Base-by-base conservation (phyloP, 2,329 filamentous ascomycete species). In the Ascochyta koolunga region DNA sequence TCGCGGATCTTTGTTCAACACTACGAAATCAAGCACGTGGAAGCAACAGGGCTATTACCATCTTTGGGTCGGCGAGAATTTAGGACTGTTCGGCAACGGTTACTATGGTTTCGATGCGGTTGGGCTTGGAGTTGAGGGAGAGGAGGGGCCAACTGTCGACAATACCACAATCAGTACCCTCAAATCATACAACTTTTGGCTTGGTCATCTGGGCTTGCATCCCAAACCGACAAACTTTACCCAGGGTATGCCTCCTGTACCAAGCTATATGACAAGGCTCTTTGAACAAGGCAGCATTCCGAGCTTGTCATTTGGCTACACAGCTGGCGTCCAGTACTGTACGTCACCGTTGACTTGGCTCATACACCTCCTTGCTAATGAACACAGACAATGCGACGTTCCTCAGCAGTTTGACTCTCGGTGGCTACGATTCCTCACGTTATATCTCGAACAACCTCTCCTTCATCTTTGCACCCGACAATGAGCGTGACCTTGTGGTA, bases 301-400 rank as follows among this genome's bases (percentile, higher is more conserved):
- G 1, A 91, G 89, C 69, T 80, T 90, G 58, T 89, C 87, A 36
- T 91, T 89, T 68, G 88, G 87, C 45, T 92, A 87, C 70, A 91
- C 89, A 3, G 89, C 89, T 35, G 89, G 89, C 15, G 88, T 88
- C n/a, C 82, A 82, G 57, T 91, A 91, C 66, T 81, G 86, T 87
- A 76, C 70, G 82, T 73, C 24, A 13, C 31, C 16, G 16, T 19
- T 16, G 15, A 18, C 11, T 9, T 16, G 13, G 2, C 9, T 19
- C 16, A 38, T n/a, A n/a, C 15, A 2, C 10, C 27, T 10, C 38
- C 2, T 9, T n/a, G 38, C 56, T 47, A 58, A 60, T 48, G 58
- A 45, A 54, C 46, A 31, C 25, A 76, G 73, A 65, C 24, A 66
- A 64, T 41, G 64, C 68, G 13, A 70, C 67, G 7, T 70, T 76